Percentiles rank a stretch among this genome's conserved stretches.
These are phyloP conservation scores for Gymnopus androsaceus DNA, from an alignment of 1,284 basidiomycete species.

Conservation along the genomic window DNA sequence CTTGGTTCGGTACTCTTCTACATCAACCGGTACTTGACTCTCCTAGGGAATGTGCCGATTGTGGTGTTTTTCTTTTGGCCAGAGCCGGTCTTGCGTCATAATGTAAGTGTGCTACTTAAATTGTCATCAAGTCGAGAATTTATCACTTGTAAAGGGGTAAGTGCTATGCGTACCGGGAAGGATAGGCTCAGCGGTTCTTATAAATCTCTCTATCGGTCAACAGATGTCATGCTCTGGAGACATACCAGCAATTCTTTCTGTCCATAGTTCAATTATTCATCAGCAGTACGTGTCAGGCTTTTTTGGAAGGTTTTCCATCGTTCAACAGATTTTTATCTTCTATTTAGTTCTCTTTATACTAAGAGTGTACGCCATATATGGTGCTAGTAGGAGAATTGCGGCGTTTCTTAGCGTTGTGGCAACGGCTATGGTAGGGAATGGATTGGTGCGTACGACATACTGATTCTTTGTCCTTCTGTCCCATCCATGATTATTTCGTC, in stretches of 20 bases:
- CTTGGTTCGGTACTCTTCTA: slow-evolving; percentile 37
- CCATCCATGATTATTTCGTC: not conserved
- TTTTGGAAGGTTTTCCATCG: too few relatives aligned
- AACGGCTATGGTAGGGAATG: slow-evolving; percentile 5
- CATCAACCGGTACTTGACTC: slow-evolving; percentile 38
- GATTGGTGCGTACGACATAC: not conserved
- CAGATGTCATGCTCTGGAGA: slow-evolving; percentile 7
- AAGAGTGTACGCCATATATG: slow-evolving; percentile 7
- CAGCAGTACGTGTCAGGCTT: slow-evolving; percentile 3
- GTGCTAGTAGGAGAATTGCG: not conserved
- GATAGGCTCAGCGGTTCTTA: not conserved
- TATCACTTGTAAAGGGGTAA: not conserved
- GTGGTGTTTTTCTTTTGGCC: slow-evolving; percentile 21
- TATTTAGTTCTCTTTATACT: slow-evolving; percentile 10
- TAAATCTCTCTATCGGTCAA: not conserved
- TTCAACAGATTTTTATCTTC: not conserved
- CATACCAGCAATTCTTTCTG: slow-evolving; percentile 4
- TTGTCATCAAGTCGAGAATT: not conserved
- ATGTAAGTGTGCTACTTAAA: not conserved
- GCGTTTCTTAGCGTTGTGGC: not conserved
- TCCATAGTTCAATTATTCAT: slow-evolving; percentile 4
- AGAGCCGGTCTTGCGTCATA: slow-evolving; percentile 11
- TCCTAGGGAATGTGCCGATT: slow-evolving; percentile 35
- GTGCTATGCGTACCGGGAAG: not conserved
- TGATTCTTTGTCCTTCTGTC: not conserved